These are phyloP conservation scores for Edaphochlamys debaryana DNA, from an alignment of 139 green algal genomes.

Conservation along the genomic window DNA sequence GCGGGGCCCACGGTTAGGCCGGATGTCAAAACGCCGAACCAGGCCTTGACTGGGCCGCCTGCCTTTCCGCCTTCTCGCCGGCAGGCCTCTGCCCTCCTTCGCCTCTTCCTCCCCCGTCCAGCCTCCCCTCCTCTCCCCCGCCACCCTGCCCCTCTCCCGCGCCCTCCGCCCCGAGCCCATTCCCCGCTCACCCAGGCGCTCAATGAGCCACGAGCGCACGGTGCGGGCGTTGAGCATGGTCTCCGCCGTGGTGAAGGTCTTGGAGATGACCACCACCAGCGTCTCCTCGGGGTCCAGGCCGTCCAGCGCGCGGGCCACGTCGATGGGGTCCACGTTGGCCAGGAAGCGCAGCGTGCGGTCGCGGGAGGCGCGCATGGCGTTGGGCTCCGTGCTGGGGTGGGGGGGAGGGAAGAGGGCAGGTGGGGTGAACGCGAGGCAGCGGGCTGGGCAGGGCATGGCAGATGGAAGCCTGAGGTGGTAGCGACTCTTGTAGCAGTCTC, in stretches of 20 bases:
- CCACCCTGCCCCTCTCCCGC: background rate
- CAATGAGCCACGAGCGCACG: conserved; percentile 87
- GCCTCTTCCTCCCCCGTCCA: no score
- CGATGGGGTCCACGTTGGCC: conserved; percentile 99
- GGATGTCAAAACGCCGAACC: no score
- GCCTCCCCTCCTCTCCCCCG: no score
- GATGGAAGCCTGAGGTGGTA: no score
- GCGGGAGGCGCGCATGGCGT: conserved; percentile 54
- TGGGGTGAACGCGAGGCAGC: background rate
- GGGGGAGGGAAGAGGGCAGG: background rate
- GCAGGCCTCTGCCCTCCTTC: no score
- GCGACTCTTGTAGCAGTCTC: no score
- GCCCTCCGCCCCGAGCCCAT: background rate
- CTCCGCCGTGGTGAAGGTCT: conserved; percentile 99
- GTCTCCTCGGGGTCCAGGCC: conserved; percentile 90
- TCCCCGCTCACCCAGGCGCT: conserved; percentile 80
- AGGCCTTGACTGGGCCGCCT: no score
- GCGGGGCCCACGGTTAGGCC: no score
- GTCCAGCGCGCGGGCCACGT: conserved; percentile 91
- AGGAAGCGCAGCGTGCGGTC: conserved; percentile 94
- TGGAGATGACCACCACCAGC: conserved; percentile 96
- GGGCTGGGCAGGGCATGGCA: no score
- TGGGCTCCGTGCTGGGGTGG: conserved; percentile 65
- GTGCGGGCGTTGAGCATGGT: conserved; percentile 99
- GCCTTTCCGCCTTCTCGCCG: no score